Evolutionary conservation across 768 basidiomycete genomes (phyloP).

Genomic region (Chalciporus chontae): DNA sequence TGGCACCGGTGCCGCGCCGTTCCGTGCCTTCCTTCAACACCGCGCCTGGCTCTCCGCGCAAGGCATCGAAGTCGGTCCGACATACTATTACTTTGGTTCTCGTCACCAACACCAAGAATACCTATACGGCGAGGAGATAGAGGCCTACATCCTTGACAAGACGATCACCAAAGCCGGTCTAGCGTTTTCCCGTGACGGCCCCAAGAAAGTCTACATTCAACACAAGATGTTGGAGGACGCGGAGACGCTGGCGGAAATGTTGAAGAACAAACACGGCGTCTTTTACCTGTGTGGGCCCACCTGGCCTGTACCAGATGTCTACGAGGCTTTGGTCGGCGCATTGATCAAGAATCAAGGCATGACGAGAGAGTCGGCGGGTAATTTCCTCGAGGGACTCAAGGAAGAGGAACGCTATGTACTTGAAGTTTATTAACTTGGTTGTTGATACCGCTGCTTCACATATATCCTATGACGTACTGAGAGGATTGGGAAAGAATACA

Average conservation of each 20-base stretch:
- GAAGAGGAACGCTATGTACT: conserved; percentile 97
- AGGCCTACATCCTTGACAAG: conserved; percentile 84
- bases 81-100: conserved; percentile 98
- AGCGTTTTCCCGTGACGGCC: conserved; percentile 93
- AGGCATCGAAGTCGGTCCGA: conserved; percentile 80
- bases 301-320: conserved; percentile 99
- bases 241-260: conserved; percentile 65
- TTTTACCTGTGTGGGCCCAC: conserved; percentile 99
- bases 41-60: conserved; percentile 78
- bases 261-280: conserved; percentile 69
- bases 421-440: conserved; percentile 49
- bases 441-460: too few relatives aligned
- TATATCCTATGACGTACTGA: too few relatives aligned
- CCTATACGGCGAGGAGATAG: conserved; percentile 94
- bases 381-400: conserved; percentile 84
- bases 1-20: conserved; percentile 97
- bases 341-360: conserved; percentile 68
- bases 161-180: conserved; percentile 88
- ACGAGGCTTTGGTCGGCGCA: conserved; percentile 84
- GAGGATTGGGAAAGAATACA: neutral
- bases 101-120: conserved; percentile 95
- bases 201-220: conserved; percentile 96
- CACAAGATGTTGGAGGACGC: conserved; percentile 97
- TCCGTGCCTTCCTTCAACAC: conserved; percentile 98
- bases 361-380: conserved; percentile 63